Evolutionary conservation across 495 filamentous ascomycete genomes (phyloP).

Genomic region (Penicillium malachiteum): DNA sequence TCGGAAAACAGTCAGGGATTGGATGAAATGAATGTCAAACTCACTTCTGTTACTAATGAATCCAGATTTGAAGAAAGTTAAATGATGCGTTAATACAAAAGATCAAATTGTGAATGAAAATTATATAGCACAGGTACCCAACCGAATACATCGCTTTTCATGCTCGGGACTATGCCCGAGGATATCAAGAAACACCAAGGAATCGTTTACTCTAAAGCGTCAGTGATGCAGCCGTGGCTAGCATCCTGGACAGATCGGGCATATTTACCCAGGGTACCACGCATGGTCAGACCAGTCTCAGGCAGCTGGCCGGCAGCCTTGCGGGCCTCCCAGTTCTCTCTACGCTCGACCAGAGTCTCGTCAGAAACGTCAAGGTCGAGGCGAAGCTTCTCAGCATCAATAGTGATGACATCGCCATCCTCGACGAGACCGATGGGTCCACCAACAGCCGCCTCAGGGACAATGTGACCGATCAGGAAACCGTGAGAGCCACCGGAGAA

Average conservation of each 20-base stretch:
- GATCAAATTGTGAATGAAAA: constrained; percentile 16
- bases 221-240: constrained; percentile 60
- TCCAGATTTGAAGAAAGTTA: neutral
- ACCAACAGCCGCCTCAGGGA: constrained; percentile 57
- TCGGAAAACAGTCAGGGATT: no score
- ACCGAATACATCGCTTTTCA: constrained; percentile 28
- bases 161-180: constrained; percentile 11
- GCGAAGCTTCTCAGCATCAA: constrained; percentile 51
- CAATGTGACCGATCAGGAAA: constrained; percentile 56
- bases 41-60: no score
- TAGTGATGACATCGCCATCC: constrained; percentile 56
- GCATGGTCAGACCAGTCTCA: constrained; percentile 47
- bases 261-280: constrained; percentile 92
- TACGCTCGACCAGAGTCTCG: constrained; percentile 62
- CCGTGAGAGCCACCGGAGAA: constrained; percentile 52
- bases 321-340: constrained; percentile 56
- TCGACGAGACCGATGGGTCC: constrained; percentile 56
- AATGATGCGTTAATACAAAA: no score
- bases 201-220: constrained; percentile 36
- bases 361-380: constrained; percentile 52
- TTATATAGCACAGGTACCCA: constrained; percentile 24
- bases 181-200: constrained; percentile 3
- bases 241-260: constrained; percentile 66
- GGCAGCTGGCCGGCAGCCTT: constrained; percentile 36
- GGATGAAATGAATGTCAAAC: no score